A percentile compares a stretch with the other conserved stretches of the same genome.
These are phyloP conservation scores for Vitis rotundifolia DNA, from an alignment of 164 flowering plant genomes.

Conservation along the genomic window DNA sequence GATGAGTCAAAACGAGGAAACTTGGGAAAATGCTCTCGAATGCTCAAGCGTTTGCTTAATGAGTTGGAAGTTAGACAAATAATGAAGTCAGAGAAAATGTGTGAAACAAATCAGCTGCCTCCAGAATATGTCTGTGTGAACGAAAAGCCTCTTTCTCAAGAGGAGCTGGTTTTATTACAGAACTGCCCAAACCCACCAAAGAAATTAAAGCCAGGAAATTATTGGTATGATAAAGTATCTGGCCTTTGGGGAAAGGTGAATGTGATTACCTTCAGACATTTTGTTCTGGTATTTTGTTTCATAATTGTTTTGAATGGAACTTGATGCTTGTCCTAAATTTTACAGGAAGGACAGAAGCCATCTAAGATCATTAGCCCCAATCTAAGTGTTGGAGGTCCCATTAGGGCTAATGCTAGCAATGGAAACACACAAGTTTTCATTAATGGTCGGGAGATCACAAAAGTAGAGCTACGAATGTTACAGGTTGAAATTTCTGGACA, in stretches of 20 bases:
- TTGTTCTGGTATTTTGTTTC: slow-evolving; percentile 5
- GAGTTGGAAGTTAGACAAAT: slow-evolving; percentile 71
- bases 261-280: background rate
- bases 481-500: slow-evolving; percentile 51
- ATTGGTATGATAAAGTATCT: slow-evolving; percentile 99
- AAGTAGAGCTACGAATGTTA: slow-evolving; percentile 82
- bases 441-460: slow-evolving; percentile 93
- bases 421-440: slow-evolving; percentile 87
- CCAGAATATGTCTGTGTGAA: slow-evolving; percentile 79
- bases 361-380: slow-evolving; percentile 76
- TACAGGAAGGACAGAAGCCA: slow-evolving; percentile 95
- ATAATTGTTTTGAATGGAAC: slow-evolving; percentile 5
- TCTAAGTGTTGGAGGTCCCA: slow-evolving; percentile 76
- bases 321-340: slow-evolving; percentile 21
- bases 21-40: slow-evolving; percentile 88
- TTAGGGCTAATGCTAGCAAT: slow-evolving; percentile 78
- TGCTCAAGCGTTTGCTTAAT: slow-evolving; percentile 80
- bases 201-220: slow-evolving; percentile 88
- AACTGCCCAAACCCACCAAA: slow-evolving; percentile 85
- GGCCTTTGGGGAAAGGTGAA: slow-evolving; percentile 99
- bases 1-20: slow-evolving; percentile 69
- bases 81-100: slow-evolving; percentile 85
- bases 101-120: slow-evolving; percentile 88
- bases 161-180: slow-evolving; percentile 71
- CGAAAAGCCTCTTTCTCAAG: slow-evolving; percentile 73